phyloP scores from a whole-genome alignment of 352 stramenopile genomes.

The Thraustochytrium sp. region DNA sequence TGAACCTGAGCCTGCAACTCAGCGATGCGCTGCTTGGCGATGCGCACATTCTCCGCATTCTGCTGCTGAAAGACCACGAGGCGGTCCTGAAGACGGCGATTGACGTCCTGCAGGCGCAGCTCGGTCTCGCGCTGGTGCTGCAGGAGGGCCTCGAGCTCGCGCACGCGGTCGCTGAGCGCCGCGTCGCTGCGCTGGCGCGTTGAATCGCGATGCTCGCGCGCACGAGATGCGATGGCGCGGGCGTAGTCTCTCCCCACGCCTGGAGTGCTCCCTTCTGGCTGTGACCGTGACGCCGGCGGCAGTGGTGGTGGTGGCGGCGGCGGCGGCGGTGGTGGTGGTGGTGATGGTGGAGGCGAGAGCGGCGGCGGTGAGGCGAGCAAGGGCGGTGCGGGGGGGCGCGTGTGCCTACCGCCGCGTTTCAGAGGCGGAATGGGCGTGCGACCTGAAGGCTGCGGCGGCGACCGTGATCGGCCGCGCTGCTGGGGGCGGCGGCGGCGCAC shows the following conservation, averaged over 20 bases:
- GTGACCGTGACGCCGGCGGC: no score
- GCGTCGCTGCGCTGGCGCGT: not conserved
- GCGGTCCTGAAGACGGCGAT: not conserved
- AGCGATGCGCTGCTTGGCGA: constrained; percentile 13
- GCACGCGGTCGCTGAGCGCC: not conserved
- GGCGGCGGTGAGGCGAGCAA: no score
- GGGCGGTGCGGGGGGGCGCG: no score
- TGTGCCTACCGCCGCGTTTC: no score
- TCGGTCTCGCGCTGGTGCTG: not conserved
- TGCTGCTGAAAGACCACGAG: constrained; percentile 24
- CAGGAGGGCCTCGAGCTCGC: not conserved
- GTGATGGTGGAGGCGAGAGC: no score
- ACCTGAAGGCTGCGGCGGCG: no score
- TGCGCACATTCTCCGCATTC: constrained; percentile 10
- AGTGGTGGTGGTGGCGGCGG: no score
- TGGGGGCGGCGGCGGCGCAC: no score
- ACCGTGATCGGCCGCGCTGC: no score
- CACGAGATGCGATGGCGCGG: not conserved
- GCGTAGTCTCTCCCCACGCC: not conserved
- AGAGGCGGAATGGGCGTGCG: no score
- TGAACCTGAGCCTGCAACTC: not conserved
- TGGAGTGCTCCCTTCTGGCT: not conserved
- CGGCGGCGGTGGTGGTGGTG: no score
- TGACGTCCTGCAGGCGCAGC: not conserved
- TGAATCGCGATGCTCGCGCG: not conserved